Evolutionary conservation across 2,329 filamentous ascomycete species (phyloP).

Genomic region (Fusarium chlamydosporum): DNA sequence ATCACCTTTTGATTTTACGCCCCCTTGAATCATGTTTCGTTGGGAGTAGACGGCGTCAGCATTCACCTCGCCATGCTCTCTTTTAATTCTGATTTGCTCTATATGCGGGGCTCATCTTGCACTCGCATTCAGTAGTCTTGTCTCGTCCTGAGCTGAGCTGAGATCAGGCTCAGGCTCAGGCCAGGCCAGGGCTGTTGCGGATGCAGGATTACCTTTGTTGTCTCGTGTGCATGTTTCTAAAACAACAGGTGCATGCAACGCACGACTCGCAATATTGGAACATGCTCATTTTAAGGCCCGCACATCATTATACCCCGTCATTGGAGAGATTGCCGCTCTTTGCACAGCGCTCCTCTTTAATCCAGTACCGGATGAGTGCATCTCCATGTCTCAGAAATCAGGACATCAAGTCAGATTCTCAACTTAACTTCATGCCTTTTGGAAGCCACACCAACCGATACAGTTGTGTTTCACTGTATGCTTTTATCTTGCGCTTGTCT

Average conservation of each 20-base stretch:
- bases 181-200: slow-evolving; percentile 8
- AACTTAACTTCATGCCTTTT: slow-evolving; percentile 4
- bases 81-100: slow-evolving; percentile 16
- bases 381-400: slow-evolving; percentile 28
- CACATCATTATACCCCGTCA: slow-evolving; percentile 14
- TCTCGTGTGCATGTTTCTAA: slow-evolving; percentile 31
- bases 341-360: neutral
- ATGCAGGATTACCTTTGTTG: slow-evolving; percentile 15
- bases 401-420: slow-evolving; percentile 5
- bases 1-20: slow-evolving; percentile 12
- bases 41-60: slow-evolving; percentile 30
- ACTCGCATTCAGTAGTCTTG: slow-evolving; percentile 7
- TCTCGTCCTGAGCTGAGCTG: slow-evolving; percentile 15
- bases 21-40: slow-evolving; percentile 16
- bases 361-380: slow-evolving; percentile 19
- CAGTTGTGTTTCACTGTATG: slow-evolving; percentile 11
- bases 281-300: slow-evolving; percentile 25
- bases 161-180: neutral
- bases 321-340: slow-evolving; percentile 32
- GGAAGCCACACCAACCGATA: slow-evolving; percentile 1
- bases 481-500: slow-evolving; percentile 24
- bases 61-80: slow-evolving; percentile 11
- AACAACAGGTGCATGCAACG: slow-evolving; percentile 19
- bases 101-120: slow-evolving; percentile 25
- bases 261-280: slow-evolving; percentile 31